Conservation (phyloP, 2,329 filamentous ascomycete genomes). For the Clonostachys byssicola region DNA sequence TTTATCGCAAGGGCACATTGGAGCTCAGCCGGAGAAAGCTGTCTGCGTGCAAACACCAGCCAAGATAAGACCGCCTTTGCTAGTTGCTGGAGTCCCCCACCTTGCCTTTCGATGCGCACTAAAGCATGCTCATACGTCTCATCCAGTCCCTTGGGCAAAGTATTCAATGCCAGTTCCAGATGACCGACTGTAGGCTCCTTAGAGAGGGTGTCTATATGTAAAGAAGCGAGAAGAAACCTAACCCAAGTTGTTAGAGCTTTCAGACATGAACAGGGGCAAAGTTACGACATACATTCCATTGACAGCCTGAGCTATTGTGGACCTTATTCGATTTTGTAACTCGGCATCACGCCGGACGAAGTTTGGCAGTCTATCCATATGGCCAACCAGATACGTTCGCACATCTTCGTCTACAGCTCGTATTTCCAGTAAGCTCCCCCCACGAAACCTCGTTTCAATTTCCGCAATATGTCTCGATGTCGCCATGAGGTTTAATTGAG, state of each 20-base stretch:
- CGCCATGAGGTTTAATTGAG: conserved; percentile 7
- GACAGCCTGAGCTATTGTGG: not conserved
- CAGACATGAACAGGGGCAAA: no score
- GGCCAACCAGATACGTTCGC: conserved; percentile 1
- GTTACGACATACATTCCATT: conserved; percentile 10
- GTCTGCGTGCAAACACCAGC: conserved; percentile 28
- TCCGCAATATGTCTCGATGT: conserved; percentile 14
- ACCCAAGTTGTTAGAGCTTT: no score
- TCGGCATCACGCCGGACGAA: not conserved
- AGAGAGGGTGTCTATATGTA: conserved; percentile 3
- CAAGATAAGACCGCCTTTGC: conserved; percentile 30
- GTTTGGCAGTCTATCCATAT: conserved; percentile 1
- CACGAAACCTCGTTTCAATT: conserved; percentile 2
- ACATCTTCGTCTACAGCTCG: conserved; percentile 9
- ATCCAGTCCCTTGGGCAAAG: conserved; percentile 16
- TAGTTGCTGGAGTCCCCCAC: conserved; percentile 14
- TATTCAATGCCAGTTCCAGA: conserved; percentile 20
- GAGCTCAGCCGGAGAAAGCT: conserved; percentile 24
- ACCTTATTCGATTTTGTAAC: conserved; percentile 5
- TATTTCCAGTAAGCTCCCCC: conserved; percentile 2
- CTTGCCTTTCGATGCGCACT: conserved; percentile 30
- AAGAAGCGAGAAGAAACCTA: conserved; percentile 1
- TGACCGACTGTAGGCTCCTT: conserved; percentile 14
- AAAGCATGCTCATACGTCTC: conserved; percentile 35
- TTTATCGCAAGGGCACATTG: conserved; percentile 34